Percentiles rank a stretch among this genome's conserved stretches.
Evolutionary conservation across 2,329 filamentous ascomycete genomes (phyloP).

Genomic region (Colletotrichum horii): DNA sequence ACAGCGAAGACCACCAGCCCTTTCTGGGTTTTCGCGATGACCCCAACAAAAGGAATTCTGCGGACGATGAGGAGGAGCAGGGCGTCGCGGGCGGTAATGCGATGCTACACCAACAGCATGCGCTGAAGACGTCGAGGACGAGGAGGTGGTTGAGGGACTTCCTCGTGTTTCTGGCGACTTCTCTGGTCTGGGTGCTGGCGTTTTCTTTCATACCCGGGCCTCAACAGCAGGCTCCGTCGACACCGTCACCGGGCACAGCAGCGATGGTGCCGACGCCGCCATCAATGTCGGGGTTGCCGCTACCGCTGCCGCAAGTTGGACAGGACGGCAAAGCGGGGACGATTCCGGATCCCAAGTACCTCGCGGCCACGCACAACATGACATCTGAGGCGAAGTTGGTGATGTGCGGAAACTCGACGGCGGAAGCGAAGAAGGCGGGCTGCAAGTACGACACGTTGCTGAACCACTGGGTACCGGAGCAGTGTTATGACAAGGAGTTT

Average conservation of each 20-base stretch:
- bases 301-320: background rate
- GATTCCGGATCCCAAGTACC: background rate
- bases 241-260: background rate
- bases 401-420: constrained; percentile 24
- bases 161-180: constrained; percentile 16
- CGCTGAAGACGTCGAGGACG: background rate
- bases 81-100: background rate
- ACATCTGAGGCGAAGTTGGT: constrained; percentile 23
- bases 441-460: constrained; percentile 29
- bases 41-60: background rate
- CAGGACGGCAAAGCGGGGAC: background rate
- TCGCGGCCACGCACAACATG: constrained; percentile 22
- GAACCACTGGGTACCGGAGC: constrained; percentile 29
- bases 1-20: constrained; percentile 6
- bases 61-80: background rate
- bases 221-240: background rate
- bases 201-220: constrained; percentile 8
- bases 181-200: constrained; percentile 24
- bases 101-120: background rate
- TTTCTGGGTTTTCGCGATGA: constrained; percentile 12
- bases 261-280: background rate
- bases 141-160: background rate
- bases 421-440: constrained; percentile 16
- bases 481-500: constrained; percentile 26
- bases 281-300: background rate